Evolutionary conservation across 805 yeast species (phyloP).

Genomic region (Candida maltosa): DNA sequence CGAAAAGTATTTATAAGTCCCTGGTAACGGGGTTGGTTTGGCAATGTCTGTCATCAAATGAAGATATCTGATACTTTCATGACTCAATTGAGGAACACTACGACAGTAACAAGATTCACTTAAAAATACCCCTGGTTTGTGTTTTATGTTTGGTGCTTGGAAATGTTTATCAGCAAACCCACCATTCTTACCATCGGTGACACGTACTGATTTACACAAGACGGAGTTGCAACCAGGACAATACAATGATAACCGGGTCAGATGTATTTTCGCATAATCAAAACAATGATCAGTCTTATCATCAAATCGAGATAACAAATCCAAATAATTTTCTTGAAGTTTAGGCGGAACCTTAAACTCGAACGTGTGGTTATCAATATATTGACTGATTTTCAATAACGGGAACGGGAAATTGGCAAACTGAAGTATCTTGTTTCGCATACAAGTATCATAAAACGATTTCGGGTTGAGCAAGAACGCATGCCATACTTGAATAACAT

Average conservation of each 20-base stretch:
- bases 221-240: too few species aligned
- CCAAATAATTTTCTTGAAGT: constrained; percentile 1
- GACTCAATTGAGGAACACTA: neutral
- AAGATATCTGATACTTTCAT: neutral
- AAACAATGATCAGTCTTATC: too few species aligned
- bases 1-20: constrained; percentile 8
- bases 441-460: constrained; percentile 12
- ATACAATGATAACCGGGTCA: too few species aligned
- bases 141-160: too few species aligned
- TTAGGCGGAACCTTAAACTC: neutral
- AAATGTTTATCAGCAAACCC: constrained; percentile 7
- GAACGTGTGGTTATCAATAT: neutral
- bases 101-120: neutral
- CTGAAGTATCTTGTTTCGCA: constrained; percentile 9
- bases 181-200: constrained; percentile 6
- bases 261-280: too few species aligned
- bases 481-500: constrained; percentile 21
- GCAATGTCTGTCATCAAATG: neutral
- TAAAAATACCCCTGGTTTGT: too few species aligned
- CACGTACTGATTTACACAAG: too few species aligned
- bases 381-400: neutral
- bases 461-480: constrained; percentile 17
- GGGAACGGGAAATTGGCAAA: neutral
- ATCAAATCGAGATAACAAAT: too few species aligned
- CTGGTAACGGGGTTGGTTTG: constrained; percentile 5